Conservation (phyloP, 148 eudicot genomes). For the Silene uniflora region DNA sequence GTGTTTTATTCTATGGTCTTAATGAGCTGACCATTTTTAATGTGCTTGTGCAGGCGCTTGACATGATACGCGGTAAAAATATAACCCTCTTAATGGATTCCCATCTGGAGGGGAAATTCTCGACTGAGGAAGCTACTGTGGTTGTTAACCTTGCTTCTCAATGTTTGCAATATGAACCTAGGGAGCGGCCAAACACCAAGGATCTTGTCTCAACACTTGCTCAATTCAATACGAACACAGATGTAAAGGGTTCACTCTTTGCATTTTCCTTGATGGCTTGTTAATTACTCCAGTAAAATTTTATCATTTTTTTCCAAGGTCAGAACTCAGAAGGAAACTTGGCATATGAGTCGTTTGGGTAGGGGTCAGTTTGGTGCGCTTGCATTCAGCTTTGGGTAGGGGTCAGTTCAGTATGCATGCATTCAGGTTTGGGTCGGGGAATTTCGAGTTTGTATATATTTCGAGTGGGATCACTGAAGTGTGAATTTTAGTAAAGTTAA, state of each 20-base stretch:
- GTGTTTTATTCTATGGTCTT: not conserved
- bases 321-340: too few relatives aligned
- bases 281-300: not conserved
- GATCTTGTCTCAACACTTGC: conserved; percentile 54
- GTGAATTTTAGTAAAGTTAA: too few relatives aligned
- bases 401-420: too few relatives aligned
- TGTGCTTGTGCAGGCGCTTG: conserved; percentile 44
- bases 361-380: too few relatives aligned
- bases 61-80: conserved; percentile 66
- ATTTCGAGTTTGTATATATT: too few relatives aligned
- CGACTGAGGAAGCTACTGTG: conserved; percentile 41
- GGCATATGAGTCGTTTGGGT: too few relatives aligned
- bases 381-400: too few relatives aligned
- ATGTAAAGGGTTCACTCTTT: conserved; percentile 31
- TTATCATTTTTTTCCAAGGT: too few relatives aligned
- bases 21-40: not conserved
- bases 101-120: conserved; percentile 43
- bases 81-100: conserved; percentile 47
- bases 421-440: too few relatives aligned
- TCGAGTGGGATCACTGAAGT: too few relatives aligned
- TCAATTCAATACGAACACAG: conserved; percentile 45
- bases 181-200: conserved; percentile 54
- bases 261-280: not conserved
- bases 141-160: conserved; percentile 57
- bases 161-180: conserved; percentile 67